Conservation (phyloP, 345 rosid species). For the Murraya paniculata region DNA sequence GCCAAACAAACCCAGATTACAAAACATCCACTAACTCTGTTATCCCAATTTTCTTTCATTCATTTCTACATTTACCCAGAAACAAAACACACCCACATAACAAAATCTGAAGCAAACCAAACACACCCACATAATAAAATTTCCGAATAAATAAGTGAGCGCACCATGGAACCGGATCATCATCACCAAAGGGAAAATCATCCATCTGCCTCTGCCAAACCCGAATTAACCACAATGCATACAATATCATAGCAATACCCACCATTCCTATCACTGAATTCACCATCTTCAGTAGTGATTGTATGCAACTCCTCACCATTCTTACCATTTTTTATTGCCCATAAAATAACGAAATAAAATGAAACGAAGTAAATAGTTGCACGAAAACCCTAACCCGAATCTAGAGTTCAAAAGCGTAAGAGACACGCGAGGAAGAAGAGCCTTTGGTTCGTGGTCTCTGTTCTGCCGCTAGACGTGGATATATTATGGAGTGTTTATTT, state of each 20-base stretch:
- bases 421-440: neutral
- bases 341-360: neutral
- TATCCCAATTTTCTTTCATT: neutral
- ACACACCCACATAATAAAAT: neutral
- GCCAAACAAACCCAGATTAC: neutral
- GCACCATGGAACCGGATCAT: conserved; percentile 68
- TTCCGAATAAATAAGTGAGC: neutral
- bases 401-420: conserved; percentile 3
- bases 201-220: conserved; percentile 69
- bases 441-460: neutral
- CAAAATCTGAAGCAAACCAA: neutral
- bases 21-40: neutral
- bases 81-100: no score
- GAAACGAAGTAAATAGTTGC: neutral
- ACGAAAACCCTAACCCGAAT: conserved; percentile 4
- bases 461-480: no score
- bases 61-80: neutral
- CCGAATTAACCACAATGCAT: conserved; percentile 69
- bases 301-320: conserved; percentile 61
- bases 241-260: conserved; percentile 73
- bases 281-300: conserved; percentile 69
- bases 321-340: conserved; percentile 31
- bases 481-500: no score
- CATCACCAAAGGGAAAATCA: conserved; percentile 45
- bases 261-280: conserved; percentile 80